Evolutionary conservation across 495 filamentous ascomycete species (phyloP).

Genomic region (Penicillium bovifimosum): DNA sequence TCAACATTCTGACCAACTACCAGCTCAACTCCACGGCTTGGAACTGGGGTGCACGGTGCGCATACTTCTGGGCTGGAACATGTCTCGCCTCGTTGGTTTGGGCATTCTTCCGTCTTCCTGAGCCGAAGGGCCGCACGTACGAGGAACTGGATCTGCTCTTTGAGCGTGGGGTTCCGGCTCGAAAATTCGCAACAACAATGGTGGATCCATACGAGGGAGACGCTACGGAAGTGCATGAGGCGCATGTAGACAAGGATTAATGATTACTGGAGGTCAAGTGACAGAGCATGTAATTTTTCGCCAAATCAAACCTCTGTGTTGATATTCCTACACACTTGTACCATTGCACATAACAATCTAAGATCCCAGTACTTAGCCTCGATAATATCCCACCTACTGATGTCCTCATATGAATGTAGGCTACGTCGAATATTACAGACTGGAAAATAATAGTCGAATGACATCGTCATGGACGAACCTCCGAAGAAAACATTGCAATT

Average conservation of each 20-base stretch:
- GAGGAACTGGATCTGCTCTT: conserved; percentile 45
- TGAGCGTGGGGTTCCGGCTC: conserved; percentile 49
- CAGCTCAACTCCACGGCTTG: conserved; percentile 61
- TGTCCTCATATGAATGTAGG: too few species aligned
- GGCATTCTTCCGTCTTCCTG: conserved; percentile 61
- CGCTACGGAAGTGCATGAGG: conserved; percentile 2
- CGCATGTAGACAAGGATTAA: conserved; percentile 5
- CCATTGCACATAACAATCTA: too few species aligned
- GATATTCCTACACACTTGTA: too few species aligned
- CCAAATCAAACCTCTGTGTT: too few species aligned
- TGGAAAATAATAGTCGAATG: too few species aligned
- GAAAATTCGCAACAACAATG: conserved; percentile 5
- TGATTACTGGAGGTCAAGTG: neutral
- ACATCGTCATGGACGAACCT: too few species aligned
- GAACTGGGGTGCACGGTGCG: conserved; percentile 61
- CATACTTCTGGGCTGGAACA: conserved; percentile 64
- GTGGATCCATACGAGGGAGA: conserved; percentile 14
- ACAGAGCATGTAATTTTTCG: too few species aligned
- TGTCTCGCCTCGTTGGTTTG: conserved; percentile 60
- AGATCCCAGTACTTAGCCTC: too few species aligned
- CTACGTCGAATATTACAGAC: too few species aligned
- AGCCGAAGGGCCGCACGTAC: conserved; percentile 58
- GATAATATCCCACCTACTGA: too few species aligned
- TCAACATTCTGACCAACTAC: conserved; percentile 59
- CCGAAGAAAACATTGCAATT: too few species aligned